Percentiles rank a stretch among this genome's conserved stretches.
Evolutionary conservation across 148 eudicot species (phyloP).

Genomic region (Rheum nobile): DNA sequence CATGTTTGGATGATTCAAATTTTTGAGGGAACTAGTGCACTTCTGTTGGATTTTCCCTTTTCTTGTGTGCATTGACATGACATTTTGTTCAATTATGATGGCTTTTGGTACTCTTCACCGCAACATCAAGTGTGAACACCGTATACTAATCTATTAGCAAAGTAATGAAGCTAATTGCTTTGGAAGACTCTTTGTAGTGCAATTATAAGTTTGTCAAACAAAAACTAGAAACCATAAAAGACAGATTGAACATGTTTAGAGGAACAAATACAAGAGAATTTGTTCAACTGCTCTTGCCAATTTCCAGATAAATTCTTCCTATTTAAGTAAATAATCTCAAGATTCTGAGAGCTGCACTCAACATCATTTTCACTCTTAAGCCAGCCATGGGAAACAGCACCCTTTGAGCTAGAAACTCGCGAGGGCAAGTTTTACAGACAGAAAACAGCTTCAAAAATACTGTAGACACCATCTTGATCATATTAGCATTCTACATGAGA

Average conservation of each 20-base stretch:
- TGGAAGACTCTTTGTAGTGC: no score
- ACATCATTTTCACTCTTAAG: not conserved
- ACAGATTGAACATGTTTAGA: not conserved
- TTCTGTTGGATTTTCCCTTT: not conserved
- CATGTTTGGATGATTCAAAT: not conserved
- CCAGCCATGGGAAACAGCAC: not conserved
- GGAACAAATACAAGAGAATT: not conserved
- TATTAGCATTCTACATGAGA: not conserved
- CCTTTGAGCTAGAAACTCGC: not conserved
- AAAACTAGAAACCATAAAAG: not conserved
- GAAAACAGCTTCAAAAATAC: constrained; percentile 7
- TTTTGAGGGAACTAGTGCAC: not conserved
- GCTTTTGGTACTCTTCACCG: not conserved
- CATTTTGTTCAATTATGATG: not conserved
- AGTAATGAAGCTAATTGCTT: no score
- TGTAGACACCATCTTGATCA: not conserved
- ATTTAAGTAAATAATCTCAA: not conserved
- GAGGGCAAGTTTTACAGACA: not conserved
- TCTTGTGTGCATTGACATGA: not conserved
- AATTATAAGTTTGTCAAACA: no score
- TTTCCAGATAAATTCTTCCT: not conserved
- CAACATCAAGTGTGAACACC: not conserved
- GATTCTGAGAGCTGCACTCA: not conserved
- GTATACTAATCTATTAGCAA: not conserved
- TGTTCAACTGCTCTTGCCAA: not conserved